Evolutionary conservation across 495 filamentous ascomycete species (phyloP).

Genomic region (Xylaria flabelliformis): DNA sequence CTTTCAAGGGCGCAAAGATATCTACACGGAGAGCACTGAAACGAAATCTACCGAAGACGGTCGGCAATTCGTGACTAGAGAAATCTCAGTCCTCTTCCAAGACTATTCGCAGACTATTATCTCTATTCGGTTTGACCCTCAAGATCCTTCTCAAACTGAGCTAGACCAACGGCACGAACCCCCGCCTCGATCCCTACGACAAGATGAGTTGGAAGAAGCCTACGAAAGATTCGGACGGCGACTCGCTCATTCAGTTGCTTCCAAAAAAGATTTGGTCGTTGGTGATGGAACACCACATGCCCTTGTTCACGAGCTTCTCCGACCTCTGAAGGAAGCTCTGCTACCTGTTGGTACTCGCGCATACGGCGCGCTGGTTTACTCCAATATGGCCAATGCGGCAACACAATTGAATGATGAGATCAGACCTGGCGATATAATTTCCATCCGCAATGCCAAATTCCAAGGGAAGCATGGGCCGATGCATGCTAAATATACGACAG

Average conservation of each 20-base stretch:
- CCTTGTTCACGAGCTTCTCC: constrained; percentile 79
- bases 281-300: constrained; percentile 81
- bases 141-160: constrained; percentile 71
- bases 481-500: constrained; percentile 89
- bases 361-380: constrained; percentile 91
- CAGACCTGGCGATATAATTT: constrained; percentile 89
- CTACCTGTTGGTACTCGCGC: constrained; percentile 82
- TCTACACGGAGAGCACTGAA: constrained; percentile 85
- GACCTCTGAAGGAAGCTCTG: constrained; percentile 73
- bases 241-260: constrained; percentile 69
- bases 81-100: constrained; percentile 84
- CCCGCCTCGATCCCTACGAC: constrained; percentile 82
- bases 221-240: constrained; percentile 77
- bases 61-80: constrained; percentile 62
- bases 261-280: constrained; percentile 78
- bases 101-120: constrained; percentile 97
- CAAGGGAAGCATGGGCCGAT: constrained; percentile 94
- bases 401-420: constrained; percentile 93
- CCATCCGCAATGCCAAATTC: constrained; percentile 91
- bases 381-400: constrained; percentile 91
- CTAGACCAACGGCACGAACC: constrained; percentile 88
- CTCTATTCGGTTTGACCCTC: constrained; percentile 77
- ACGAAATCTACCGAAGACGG: constrained; percentile 63
- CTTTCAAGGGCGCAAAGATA: constrained; percentile 81
- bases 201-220: constrained; percentile 89